phyloP scores from a whole-genome alignment of 2,329 filamentous ascomycete genomes.

The Phialemoniopsis sp. region DNA sequence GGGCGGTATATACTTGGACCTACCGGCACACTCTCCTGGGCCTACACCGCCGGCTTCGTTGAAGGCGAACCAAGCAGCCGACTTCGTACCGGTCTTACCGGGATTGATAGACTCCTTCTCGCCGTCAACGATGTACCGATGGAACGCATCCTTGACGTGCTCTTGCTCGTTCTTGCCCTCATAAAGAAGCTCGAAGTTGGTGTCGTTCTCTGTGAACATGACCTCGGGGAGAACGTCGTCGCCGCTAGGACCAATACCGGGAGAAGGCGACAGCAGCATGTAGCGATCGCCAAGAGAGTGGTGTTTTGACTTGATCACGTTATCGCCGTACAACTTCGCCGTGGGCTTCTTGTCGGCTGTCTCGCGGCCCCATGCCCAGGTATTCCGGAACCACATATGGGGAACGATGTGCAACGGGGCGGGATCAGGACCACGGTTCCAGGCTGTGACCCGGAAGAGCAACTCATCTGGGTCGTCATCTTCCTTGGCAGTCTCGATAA shows the following conservation, averaged over 20 bases:
- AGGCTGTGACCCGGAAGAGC: constrained; percentile 90
- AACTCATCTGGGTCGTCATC: constrained; percentile 87
- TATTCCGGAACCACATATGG: constrained; percentile 96
- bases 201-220: constrained; percentile 94
- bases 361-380: constrained; percentile 91
- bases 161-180: constrained; percentile 71
- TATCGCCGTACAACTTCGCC: constrained; percentile 63
- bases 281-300: constrained; percentile 78
- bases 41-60: constrained; percentile 83
- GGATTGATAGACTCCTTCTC: constrained; percentile 83
- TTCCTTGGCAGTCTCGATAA: constrained; percentile 95
- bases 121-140: constrained; percentile 77
- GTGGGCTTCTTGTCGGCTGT: constrained; percentile 71
- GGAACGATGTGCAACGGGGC: constrained; percentile 91
- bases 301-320: constrained; percentile 73
- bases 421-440: constrained; percentile 88
- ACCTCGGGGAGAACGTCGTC: constrained; percentile 82
- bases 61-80: constrained; percentile 87
- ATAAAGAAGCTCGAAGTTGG: constrained; percentile 77
- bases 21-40: constrained; percentile 87
- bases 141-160: constrained; percentile 95
- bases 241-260: constrained; percentile 72
- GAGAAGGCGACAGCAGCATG: constrained; percentile 83
- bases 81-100: constrained; percentile 76
- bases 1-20: constrained; percentile 47